Conservation (phyloP, 208 protist genomes). For the Trypanosoma cruzi region DNA sequence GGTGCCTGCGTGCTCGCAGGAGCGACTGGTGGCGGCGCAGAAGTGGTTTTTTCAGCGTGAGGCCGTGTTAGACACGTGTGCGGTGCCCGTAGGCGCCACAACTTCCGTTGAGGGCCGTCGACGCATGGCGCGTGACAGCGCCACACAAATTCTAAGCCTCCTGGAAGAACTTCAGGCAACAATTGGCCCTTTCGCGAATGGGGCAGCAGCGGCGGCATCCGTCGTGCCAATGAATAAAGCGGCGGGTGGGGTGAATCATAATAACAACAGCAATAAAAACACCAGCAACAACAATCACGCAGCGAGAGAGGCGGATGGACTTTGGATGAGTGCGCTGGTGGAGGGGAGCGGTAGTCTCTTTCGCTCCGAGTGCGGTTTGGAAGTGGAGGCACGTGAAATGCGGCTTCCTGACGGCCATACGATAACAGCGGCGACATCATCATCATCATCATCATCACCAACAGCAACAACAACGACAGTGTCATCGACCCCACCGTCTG, state of each 20-base stretch:
- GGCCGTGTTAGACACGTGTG: slow-evolving; percentile 27
- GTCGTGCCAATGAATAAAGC: too few relatives aligned
- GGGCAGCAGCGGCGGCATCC: background rate
- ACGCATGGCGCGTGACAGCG: background rate
- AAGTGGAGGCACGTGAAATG: slow-evolving; percentile 6
- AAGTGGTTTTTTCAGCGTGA: slow-evolving; percentile 30
- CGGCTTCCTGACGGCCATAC: background rate
- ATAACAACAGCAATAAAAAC: background rate
- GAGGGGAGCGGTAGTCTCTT: slow-evolving; percentile 15
- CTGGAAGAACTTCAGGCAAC: slow-evolving; percentile 16
- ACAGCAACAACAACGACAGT: background rate
- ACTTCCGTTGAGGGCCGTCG: slow-evolving; percentile 6
- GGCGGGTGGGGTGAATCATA: background rate
- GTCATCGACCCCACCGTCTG: too few relatives aligned
- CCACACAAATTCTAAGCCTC: slow-evolving; percentile 22
- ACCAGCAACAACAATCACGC: background rate
- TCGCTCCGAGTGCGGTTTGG: slow-evolving; percentile 25
- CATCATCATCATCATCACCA: background rate
- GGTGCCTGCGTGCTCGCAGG: background rate
- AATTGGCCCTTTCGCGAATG: background rate
- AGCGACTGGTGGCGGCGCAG: slow-evolving; percentile 9
- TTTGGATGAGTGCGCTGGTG: background rate
- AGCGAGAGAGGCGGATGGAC: background rate
- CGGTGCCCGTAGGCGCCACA: background rate
- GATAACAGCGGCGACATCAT: background rate